phyloP scores from a whole-genome alignment of 495 filamentous ascomycete species.

The Penicillium ucsense region DNA sequence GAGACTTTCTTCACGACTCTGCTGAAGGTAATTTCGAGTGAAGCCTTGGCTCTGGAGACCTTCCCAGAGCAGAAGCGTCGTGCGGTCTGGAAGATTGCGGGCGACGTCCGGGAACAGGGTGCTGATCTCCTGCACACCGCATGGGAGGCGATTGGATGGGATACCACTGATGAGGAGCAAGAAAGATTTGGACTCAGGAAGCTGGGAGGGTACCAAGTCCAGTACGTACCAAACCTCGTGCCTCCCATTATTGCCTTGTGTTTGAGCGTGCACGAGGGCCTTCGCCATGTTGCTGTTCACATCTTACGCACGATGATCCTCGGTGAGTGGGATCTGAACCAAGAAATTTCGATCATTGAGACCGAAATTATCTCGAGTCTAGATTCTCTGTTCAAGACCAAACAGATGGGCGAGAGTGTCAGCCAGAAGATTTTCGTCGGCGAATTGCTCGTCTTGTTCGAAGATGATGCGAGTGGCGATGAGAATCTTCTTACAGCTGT shows the following conservation, averaged over 20 bases:
- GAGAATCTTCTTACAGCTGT: constrained; percentile 71
- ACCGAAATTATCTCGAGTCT: constrained; percentile 95
- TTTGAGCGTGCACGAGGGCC: constrained; percentile 85
- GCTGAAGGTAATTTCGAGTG: constrained; percentile 78
- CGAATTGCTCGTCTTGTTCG: constrained; percentile 76
- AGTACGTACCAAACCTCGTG: constrained; percentile 90
- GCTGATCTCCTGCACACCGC: constrained; percentile 72
- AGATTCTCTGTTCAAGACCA: constrained; percentile 83
- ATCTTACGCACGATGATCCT: constrained; percentile 96
- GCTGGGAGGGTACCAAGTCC: constrained; percentile 94
- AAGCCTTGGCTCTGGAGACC: constrained; percentile 83
- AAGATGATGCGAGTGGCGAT: constrained; percentile 54
- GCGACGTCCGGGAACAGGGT: constrained; percentile 87
- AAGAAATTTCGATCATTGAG: constrained; percentile 85
- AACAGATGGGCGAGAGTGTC: constrained; percentile 77
- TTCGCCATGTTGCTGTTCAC: constrained; percentile 82
- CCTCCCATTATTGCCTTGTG: constrained; percentile 89
- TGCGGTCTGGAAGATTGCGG: constrained; percentile 97
- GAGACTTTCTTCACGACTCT: constrained; percentile 84
- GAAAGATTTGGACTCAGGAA: constrained; percentile 66
- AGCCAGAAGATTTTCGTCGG: constrained; percentile 86
- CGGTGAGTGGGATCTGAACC: constrained; percentile 94
- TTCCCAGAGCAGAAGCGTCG: constrained; percentile 95
- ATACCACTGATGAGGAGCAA: constrained; percentile 67
- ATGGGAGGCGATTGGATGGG: constrained; percentile 98